Conservation (phyloP, 1,284 basidiomycete species). For the Ustilago shanxiensis region DNA sequence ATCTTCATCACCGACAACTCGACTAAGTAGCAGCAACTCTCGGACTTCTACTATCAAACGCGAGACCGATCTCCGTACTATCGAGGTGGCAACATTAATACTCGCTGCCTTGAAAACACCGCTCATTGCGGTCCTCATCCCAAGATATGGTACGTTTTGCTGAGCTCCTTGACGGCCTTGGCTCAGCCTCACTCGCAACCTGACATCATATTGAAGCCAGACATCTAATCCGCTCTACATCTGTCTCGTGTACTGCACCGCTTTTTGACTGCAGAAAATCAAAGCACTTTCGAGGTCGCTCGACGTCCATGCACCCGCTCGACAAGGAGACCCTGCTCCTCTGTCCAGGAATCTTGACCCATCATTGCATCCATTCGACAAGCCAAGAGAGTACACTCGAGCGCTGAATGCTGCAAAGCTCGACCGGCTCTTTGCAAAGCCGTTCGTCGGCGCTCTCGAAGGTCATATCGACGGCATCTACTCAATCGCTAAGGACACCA, state of each 20-base stretch:
- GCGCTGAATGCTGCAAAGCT: conserved; percentile 96
- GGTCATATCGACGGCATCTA: conserved; percentile 98
- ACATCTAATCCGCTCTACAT: neutral
- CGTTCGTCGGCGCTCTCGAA: conserved; percentile 89
- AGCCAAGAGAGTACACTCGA: conserved; percentile 90
- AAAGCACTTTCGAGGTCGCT: conserved; percentile 87
- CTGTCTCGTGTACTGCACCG: no score
- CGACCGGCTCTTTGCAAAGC: conserved; percentile 96
- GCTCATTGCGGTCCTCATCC: neutral
- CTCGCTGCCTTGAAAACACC: neutral
- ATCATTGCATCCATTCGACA: conserved; percentile 91
- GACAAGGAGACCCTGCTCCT: conserved; percentile 82
- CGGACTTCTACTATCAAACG: neutral
- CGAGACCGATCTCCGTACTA: no score
- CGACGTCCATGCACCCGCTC: conserved; percentile 77
- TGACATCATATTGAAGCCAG: neutral
- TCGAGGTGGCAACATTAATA: no score
- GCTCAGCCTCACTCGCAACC: neutral
- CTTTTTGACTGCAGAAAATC: conserved; percentile 76
- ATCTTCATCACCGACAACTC: neutral
- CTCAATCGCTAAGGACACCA: conserved; percentile 82
- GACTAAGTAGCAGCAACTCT: no score
- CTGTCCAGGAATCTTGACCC: conserved; percentile 92
- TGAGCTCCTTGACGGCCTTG: neutral
- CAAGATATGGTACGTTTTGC: neutral